phyloP scores from a whole-genome alignment of 2,329 filamentous ascomycete genomes.

The Exophiala viscosa region DNA sequence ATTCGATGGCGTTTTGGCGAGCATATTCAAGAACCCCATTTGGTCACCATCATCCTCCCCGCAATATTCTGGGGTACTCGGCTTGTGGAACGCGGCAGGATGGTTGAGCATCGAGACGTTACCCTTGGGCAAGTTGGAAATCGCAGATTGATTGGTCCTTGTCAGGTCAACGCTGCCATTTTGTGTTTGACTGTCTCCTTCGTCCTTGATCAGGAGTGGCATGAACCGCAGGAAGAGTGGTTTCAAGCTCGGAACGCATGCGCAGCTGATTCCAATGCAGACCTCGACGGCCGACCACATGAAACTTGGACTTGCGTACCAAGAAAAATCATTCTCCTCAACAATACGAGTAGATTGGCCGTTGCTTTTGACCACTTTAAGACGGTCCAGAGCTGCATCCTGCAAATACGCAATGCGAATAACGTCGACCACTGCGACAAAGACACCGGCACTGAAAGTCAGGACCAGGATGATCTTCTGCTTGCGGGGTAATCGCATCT shows the following conservation, averaged over 20 bases:
- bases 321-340: slow-evolving; percentile 51
- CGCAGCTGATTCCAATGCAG: slow-evolving; percentile 83
- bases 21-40: slow-evolving; percentile 30
- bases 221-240: slow-evolving; percentile 68
- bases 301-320: slow-evolving; percentile 77
- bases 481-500: slow-evolving; percentile 76
- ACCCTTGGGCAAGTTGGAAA: neutral
- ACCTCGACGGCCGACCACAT: slow-evolving; percentile 96
- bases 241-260: slow-evolving; percentile 88
- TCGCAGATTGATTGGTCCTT: slow-evolving; percentile 16
- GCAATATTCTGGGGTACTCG: slow-evolving; percentile 22
- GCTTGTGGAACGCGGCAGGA: slow-evolving; percentile 26
- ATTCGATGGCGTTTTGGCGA: slow-evolving; percentile 14
- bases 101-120: slow-evolving; percentile 26
- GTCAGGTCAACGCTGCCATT: slow-evolving; percentile 19
- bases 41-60: slow-evolving; percentile 26
- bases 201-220: slow-evolving; percentile 54
- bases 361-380: slow-evolving; percentile 40
- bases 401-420: slow-evolving; percentile 88
- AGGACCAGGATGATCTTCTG: slow-evolving; percentile 85
- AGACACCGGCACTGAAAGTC: slow-evolving; percentile 82
- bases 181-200: slow-evolving; percentile 29
- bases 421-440: slow-evolving; percentile 83
- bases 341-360: slow-evolving; percentile 23
- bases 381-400: slow-evolving; percentile 55